Base-by-base conservation (phyloP, 306 rosid genomes). In the Urtica urens region DNA sequence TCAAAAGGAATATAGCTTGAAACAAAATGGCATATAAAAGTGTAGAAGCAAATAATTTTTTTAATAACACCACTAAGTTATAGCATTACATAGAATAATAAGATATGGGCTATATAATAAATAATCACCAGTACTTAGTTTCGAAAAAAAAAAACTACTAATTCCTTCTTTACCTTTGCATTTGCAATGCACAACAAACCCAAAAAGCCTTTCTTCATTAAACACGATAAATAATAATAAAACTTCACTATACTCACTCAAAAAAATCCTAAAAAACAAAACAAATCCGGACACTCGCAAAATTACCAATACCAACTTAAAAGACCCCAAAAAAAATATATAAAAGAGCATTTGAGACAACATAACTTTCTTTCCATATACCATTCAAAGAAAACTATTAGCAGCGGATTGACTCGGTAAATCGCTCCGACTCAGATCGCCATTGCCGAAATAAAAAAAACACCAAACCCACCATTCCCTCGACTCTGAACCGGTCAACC, bases 401-500 rank as follows among this genome's bases (percentile, higher is more conserved):
- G 50, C 57, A 45, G 55, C n/a, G 55, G 30, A n/a, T n/a, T n/a
- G n/a, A n/a, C n/a, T 28, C 24, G 25, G 23, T 19, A 44, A 35
- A 52, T 57, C 58, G 58, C 21, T 60, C 68, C 56, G 50, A 68
- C 51, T 34, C 67, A 67, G 67, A 79, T 74, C 60, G 78, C 65
- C 26, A n/a, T n/a, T n/a, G n/a, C n/a, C n/a, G n/a, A n/a, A n/a
- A n/a, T n/a, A n/a, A n/a, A n/a, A n/a, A n/a, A n/a, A n/a, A n/a
- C n/a, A n/a, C n/a, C 57, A 57, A 77, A 67, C 80, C 73, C 64
- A 66, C 68, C 78, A 46, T 43, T 59, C 57, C 38, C 56, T 60
- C 63, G 69, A 33, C 68, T 82, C 49, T 72, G 31, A 37, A 73
- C 70, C 55, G 77, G 80, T 77, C 77, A 71, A 63, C 65, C 74